These are phyloP conservation scores for Fusarium tupiense DNA, from an alignment of 2,329 filamentous ascomycete genomes.

Conservation along the genomic window DNA sequence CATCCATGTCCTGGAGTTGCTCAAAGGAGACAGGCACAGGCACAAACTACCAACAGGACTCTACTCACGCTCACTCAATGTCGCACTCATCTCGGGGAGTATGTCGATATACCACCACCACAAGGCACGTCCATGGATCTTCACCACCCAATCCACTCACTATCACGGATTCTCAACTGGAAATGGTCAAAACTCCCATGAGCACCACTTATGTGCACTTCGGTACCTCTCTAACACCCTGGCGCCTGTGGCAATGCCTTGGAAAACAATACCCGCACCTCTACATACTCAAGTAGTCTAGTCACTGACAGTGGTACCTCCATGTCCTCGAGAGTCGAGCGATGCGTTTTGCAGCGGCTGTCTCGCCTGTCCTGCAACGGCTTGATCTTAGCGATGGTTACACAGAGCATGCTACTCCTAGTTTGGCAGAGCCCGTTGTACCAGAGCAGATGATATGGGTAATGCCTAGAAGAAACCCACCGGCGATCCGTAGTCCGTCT, in stretches of 20 bases:
- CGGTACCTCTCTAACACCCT: neutral
- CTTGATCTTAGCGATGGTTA: constrained; percentile 30
- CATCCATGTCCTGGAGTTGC: neutral
- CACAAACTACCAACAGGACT: neutral
- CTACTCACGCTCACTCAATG: neutral
- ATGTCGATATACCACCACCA: neutral
- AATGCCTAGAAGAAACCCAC: constrained; percentile 27
- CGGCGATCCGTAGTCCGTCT: constrained; percentile 22
- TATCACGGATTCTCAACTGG: constrained; percentile 3
- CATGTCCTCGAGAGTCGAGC: neutral
- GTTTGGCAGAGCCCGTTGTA: constrained; percentile 27
- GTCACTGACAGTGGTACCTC: constrained; percentile 1
- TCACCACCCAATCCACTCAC: constrained; percentile 20
- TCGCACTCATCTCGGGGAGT: constrained; percentile 6
- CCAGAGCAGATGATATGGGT: constrained; percentile 21
- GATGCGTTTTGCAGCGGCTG: constrained; percentile 25
- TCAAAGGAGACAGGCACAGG: neutral
- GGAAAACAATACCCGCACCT: constrained; percentile 24
- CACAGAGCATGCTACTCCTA: constrained; percentile 40
- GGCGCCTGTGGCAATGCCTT: constrained; percentile 4
- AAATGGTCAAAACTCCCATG: constrained; percentile 16
- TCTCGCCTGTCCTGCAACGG: constrained; percentile 19
- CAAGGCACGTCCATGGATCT: constrained; percentile 16
- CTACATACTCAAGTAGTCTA: neutral
- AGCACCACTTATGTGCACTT: constrained; percentile 12